These are phyloP conservation scores for Emmonsiellopsis sp. DNA, from an alignment of 2,329 filamentous ascomycete species.

Conservation along the genomic window DNA sequence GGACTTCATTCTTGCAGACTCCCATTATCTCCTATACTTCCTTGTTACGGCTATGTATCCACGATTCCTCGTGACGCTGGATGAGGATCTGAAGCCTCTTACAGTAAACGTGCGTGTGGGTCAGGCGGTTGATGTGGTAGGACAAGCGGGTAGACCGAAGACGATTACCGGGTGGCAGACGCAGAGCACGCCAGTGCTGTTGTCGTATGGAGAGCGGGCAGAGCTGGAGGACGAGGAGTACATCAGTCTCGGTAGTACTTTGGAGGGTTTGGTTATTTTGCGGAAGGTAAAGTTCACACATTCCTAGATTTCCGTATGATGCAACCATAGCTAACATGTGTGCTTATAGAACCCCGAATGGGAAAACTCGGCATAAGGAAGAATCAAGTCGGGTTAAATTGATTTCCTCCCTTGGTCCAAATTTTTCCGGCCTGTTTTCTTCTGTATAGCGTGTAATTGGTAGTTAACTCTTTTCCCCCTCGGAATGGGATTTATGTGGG, in stretches of 20 bases:
- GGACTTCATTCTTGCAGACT: slow-evolving; percentile 61
- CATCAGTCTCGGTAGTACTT: slow-evolving; percentile 76
- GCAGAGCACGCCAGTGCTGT: slow-evolving; percentile 92
- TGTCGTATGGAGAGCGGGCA: slow-evolving; percentile 90
- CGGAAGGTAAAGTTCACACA: slow-evolving; percentile 63
- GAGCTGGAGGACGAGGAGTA: slow-evolving; percentile 98
- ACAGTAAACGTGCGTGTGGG: slow-evolving; percentile 95
- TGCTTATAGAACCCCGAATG: slow-evolving; percentile 36
- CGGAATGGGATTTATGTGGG: neutral
- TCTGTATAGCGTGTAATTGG: slow-evolving; percentile 2
- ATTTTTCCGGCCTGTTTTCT: neutral
- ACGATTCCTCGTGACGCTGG: slow-evolving; percentile 88
- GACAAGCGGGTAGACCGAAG: slow-evolving; percentile 93
- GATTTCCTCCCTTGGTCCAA: neutral
- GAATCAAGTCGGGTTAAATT: slow-evolving; percentile 1
- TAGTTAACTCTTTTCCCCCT: neutral
- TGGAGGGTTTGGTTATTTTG: slow-evolving; percentile 92
- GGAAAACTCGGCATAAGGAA: slow-evolving; percentile 22
- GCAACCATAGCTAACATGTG: slow-evolving; percentile 15
- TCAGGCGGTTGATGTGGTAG: slow-evolving; percentile 96
- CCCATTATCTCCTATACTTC: slow-evolving; percentile 95
- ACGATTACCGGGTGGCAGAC: slow-evolving; percentile 99
- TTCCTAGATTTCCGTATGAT: neutral
- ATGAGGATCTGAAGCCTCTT: slow-evolving; percentile 86
- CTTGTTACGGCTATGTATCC: slow-evolving; percentile 95